Percentiles rank a stretch among this genome's conserved stretches.
These are phyloP conservation scores for Vicia faba DNA, from an alignment of 306 rosid genomes.

Conservation along the genomic window DNA sequence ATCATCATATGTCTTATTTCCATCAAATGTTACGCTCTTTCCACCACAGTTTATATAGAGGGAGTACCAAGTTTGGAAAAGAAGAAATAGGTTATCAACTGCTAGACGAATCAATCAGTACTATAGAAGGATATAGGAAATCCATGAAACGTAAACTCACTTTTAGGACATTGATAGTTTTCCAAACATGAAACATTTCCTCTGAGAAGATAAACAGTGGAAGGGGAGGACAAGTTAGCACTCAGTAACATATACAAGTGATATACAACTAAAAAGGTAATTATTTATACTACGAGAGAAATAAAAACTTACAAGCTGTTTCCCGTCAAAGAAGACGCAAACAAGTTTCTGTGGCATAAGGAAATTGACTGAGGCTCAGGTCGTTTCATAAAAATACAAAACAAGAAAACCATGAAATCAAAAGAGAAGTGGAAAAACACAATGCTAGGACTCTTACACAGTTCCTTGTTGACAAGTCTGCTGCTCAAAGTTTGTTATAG, in stretches of 20 bases:
- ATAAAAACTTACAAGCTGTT: slow-evolving; percentile 57
- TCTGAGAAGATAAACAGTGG: slow-evolving; percentile 31
- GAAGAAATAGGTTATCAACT: not conserved
- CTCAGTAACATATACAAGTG: not conserved
- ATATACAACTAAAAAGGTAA: not conserved
- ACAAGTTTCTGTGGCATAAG: slow-evolving; percentile 54
- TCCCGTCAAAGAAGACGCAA: slow-evolving; percentile 49
- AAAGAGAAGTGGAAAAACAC: not conserved
- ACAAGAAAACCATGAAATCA: not conserved
- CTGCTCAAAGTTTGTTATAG: not conserved
- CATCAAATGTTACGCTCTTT: not conserved
- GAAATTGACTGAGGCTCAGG: slow-evolving; percentile 4
- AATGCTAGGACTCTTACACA: slow-evolving; percentile 43
- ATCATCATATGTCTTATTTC: slow-evolving; percentile 34
- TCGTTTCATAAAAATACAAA: slow-evolving; percentile 8
- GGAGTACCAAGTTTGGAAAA: slow-evolving; percentile 36
- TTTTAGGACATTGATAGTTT: slow-evolving; percentile 36
- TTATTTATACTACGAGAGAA: not conserved
- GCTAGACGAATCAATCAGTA: too few relatives aligned
- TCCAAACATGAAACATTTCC: slow-evolving; percentile 48
- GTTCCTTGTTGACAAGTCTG: slow-evolving; percentile 38
- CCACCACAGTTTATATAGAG: slow-evolving; percentile 50
- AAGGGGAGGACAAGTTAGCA: slow-evolving; percentile 31
- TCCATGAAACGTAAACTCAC: slow-evolving; percentile 41
- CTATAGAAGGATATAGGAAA: not conserved